These are phyloP conservation scores for Dovyalis caffra DNA, from an alignment of 345 rosid species.

Conservation along the genomic window DNA sequence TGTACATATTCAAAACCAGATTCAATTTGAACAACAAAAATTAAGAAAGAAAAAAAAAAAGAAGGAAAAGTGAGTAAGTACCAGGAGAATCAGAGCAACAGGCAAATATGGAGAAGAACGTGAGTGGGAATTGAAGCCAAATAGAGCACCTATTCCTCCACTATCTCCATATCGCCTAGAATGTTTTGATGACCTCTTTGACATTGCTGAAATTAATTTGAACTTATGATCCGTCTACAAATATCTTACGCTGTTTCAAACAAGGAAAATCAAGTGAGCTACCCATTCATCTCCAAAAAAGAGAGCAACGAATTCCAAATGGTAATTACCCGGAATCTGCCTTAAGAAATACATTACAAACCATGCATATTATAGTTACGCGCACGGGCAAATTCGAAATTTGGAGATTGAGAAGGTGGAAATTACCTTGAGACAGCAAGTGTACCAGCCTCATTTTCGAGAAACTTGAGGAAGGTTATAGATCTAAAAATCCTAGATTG, in stretches of 20 bases:
- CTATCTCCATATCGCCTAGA: slow-evolving; percentile 34
- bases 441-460: slow-evolving; percentile 5
- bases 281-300: background rate
- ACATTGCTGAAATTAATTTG: slow-evolving; percentile 19
- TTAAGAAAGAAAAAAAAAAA: background rate
- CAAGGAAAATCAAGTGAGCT: background rate
- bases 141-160: slow-evolving; percentile 11
- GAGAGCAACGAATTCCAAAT: background rate
- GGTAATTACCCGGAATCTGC: background rate
- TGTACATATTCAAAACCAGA: background rate
- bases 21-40: background rate
- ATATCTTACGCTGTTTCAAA: background rate
- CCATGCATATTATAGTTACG: too few species aligned
- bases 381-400: too few species aligned
- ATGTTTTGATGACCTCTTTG: slow-evolving; percentile 35
- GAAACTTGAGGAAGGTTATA: background rate
- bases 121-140: slow-evolving; percentile 26
- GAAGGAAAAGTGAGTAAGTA: too few species aligned
- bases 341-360: background rate
- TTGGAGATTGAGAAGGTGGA: too few species aligned
- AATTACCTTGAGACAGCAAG: slow-evolving; percentile 4
- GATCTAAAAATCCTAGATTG: background rate
- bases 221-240: too few species aligned
- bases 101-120: slow-evolving; percentile 33
- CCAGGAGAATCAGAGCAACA: slow-evolving; percentile 30